These are phyloP conservation scores for Phytopythium oedochilum DNA, from an alignment of 352 stramenopile species.

Conservation along the genomic window DNA sequence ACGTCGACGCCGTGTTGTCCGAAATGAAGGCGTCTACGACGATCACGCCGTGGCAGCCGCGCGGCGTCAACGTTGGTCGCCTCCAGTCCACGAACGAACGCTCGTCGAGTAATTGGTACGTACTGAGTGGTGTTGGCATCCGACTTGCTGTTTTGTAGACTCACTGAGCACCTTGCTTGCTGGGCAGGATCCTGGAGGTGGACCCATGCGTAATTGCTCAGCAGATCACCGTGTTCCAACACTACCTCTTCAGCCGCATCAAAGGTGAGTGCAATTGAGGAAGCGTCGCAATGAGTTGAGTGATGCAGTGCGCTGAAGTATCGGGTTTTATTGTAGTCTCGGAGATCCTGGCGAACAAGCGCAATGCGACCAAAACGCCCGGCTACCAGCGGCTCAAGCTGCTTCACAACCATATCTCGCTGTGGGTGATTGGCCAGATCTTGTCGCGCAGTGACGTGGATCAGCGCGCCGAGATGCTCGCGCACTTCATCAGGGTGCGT, in stretches of 20 bases:
- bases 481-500: conserved; percentile 78
- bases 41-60: conserved; percentile 54
- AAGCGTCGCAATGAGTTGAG: background rate
- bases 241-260: conserved; percentile 87
- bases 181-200: conserved; percentile 62
- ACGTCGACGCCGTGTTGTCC: conserved; percentile 20
- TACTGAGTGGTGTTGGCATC: background rate
- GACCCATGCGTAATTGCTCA: conserved; percentile 75
- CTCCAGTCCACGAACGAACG: conserved; percentile 21
- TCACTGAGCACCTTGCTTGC: conserved; percentile 7
- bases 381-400: conserved; percentile 78
- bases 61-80: conserved; percentile 32
- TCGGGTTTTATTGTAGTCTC: conserved; percentile 39
- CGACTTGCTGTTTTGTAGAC: background rate
- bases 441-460: conserved; percentile 70
- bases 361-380: conserved; percentile 71
- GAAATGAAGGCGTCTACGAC: conserved; percentile 25
- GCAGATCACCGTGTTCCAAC: conserved; percentile 83
- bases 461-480: conserved; percentile 72
- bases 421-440: conserved; percentile 85
- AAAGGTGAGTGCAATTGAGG: conserved; percentile 36
- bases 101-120: conserved; percentile 52
- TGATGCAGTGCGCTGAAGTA: background rate
- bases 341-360: conserved; percentile 72
- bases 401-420: conserved; percentile 83